phyloP scores from a whole-genome alignment of 2,329 filamentous ascomycete genomes.

The Lomentospora prolificans region DNA sequence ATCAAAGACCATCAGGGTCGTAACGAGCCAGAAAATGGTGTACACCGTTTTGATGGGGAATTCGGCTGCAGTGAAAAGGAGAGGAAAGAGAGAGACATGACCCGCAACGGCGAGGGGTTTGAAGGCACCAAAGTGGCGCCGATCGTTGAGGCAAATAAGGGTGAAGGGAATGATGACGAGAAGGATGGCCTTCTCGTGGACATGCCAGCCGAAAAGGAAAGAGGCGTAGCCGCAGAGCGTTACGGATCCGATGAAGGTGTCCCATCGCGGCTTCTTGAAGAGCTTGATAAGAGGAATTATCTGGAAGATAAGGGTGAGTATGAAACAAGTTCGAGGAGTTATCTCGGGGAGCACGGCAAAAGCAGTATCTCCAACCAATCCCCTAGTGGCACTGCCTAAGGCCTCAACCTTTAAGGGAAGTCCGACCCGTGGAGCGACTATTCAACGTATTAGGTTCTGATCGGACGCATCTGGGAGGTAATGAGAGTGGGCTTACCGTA shows the following conservation, averaged over 20 bases:
- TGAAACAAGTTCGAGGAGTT: slow-evolving; percentile 68
- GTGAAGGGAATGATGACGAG: slow-evolving; percentile 93
- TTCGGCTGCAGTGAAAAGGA: slow-evolving; percentile 84
- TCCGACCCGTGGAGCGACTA: slow-evolving; percentile 74
- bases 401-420: slow-evolving; percentile 64
- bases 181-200: slow-evolving; percentile 94
- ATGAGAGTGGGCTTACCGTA: slow-evolving; percentile 45
- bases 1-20: slow-evolving; percentile 82
- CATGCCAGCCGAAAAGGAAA: slow-evolving; percentile 97
- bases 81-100: slow-evolving; percentile 88
- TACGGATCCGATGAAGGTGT: slow-evolving; percentile 78
- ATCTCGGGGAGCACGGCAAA: slow-evolving; percentile 91
- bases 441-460: slow-evolving; percentile 10
- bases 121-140: slow-evolving; percentile 85
- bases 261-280: slow-evolving; percentile 72
- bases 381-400: slow-evolving; percentile 80
- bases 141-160: slow-evolving; percentile 79
- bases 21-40: slow-evolving; percentile 81
- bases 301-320: slow-evolving; percentile 75
- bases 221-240: slow-evolving; percentile 93
- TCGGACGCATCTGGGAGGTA: not conserved
- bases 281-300: slow-evolving; percentile 70
- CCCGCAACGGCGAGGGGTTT: slow-evolving; percentile 84
- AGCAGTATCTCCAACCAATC: slow-evolving; percentile 83
- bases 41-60: slow-evolving; percentile 93